A percentile compares a stretch with the other conserved stretches of the same genome.
phyloP scores from a whole-genome alignment of 805 yeast species.

The Cyberlindnera nakhonratchasimensis region DNA sequence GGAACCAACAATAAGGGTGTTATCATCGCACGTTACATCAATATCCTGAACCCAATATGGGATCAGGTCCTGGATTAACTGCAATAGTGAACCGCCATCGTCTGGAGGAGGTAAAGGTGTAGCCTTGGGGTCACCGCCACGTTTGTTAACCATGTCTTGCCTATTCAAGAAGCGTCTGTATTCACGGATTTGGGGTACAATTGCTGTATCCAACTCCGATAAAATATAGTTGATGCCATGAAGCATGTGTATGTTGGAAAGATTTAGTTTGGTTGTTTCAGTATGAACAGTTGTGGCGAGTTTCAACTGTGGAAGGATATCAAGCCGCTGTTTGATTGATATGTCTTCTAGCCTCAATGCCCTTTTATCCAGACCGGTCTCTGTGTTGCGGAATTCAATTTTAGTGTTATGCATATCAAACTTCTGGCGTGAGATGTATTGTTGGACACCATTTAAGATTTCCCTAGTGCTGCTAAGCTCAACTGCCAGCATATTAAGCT shows the following conservation, averaged over 20 bases:
- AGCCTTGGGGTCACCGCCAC: neutral
- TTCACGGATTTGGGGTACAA: conserved; percentile 14
- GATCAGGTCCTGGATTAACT: conserved; percentile 20
- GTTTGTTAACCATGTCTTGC: neutral
- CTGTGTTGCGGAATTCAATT: conserved; percentile 20
- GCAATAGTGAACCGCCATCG: conserved; percentile 7
- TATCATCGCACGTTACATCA: conserved; percentile 13
- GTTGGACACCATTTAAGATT: conserved; percentile 22
- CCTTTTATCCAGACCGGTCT: conserved; percentile 7
- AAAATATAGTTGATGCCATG: conserved; percentile 29
- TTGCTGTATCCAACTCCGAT: conserved; percentile 20
- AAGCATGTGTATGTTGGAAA: conserved; percentile 29
- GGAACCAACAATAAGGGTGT: conserved; percentile 34
- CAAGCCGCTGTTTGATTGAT: conserved; percentile 13
- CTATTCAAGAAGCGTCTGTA: conserved; percentile 12
- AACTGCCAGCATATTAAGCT: conserved; percentile 25
- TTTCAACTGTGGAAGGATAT: conserved; percentile 15
- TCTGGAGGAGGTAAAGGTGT: neutral
- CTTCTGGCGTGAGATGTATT: conserved; percentile 12
- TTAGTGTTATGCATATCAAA: conserved; percentile 15
- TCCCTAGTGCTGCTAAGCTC: conserved; percentile 17
- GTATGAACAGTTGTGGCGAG: conserved; percentile 6
- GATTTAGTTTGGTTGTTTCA: conserved; percentile 23
- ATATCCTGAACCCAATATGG: conserved; percentile 23
- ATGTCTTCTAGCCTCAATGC: conserved; percentile 17